Conservation (phyloP, 306 rosid species). For the Dalbergia oliveri region DNA sequence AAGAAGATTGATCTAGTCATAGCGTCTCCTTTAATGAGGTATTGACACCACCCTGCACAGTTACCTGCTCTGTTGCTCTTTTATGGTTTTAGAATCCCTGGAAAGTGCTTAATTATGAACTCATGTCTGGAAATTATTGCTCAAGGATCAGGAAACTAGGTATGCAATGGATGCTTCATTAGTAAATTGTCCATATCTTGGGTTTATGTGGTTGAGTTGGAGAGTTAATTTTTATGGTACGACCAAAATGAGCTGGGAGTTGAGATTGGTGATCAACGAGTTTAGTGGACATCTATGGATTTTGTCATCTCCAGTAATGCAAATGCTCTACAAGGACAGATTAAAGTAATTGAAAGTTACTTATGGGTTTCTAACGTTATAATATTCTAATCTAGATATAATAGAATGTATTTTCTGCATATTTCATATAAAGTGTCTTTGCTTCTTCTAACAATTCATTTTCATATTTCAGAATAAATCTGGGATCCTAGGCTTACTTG, state of each 20-base stretch:
- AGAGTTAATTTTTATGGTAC: not conserved
- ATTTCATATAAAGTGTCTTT: not conserved
- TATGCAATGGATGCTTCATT: not conserved
- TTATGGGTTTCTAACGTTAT: not conserved
- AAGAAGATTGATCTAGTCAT: constrained; percentile 54
- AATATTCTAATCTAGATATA: not conserved
- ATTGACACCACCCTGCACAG: not conserved
- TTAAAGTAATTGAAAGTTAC: not conserved
- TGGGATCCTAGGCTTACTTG: constrained; percentile 27
- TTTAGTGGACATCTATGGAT: constrained; percentile 1
- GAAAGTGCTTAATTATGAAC: not conserved
- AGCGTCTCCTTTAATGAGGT: constrained; percentile 59
- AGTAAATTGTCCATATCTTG: not conserved
- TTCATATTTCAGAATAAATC: constrained; percentile 7
- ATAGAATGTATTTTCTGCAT: not conserved
- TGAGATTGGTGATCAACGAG: not conserved
- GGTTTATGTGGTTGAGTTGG: constrained; percentile 29
- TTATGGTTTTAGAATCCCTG: not conserved
- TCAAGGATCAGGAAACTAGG: not conserved
- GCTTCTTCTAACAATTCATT: not conserved
- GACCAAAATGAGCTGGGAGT: not conserved
- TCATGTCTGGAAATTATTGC: no score
- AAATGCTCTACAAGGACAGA: not conserved
- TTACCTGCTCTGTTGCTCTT: not conserved
- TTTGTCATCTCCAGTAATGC: not conserved